A percentile compares a stretch with the other conserved stretches of the same genome.
These are phyloP conservation scores for Anthoceros angustus DNA, from an alignment of 225 moss, liverwort and hornwort species.

Conservation along the genomic window DNA sequence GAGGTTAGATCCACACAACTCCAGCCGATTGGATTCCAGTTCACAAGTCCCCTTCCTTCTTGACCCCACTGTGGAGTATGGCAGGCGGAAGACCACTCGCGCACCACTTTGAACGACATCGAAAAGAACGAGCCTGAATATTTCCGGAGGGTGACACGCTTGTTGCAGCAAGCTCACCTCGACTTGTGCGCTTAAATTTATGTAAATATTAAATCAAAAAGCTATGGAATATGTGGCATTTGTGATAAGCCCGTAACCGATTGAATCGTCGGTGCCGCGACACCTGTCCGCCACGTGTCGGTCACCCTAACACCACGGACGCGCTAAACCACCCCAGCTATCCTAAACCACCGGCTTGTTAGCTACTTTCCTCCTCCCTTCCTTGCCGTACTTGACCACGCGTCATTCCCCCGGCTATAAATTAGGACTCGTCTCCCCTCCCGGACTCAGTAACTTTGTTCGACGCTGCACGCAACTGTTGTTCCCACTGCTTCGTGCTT, in stretches of 20 bases:
- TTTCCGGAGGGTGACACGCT: slow-evolving; percentile 55
- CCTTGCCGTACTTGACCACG: too few species aligned
- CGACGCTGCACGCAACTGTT: too few species aligned
- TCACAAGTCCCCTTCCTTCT: background rate
- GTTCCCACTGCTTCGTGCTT: too few species aligned
- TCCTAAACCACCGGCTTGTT: too few species aligned
- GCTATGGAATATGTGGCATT: background rate
- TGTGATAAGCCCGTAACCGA: background rate
- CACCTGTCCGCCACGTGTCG: too few species aligned
- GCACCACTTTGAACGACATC: slow-evolving; percentile 40
- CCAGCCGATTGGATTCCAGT: background rate
- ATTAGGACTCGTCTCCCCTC: too few species aligned
- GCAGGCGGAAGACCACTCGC: slow-evolving; percentile 86
- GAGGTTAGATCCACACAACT: slow-evolving; percentile 37
- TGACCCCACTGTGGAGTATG: slow-evolving; percentile 2
- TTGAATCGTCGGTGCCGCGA: too few species aligned
- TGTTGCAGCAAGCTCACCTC: slow-evolving; percentile 30
- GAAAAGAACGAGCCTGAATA: slow-evolving; percentile 43
- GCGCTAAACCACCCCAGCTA: too few species aligned
- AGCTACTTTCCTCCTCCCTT: too few species aligned
- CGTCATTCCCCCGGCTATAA: too few species aligned
- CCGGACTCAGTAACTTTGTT: too few species aligned
- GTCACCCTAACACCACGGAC: too few species aligned
- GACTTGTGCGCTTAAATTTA: background rate
- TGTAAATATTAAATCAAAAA: background rate